Percentiles rank a stretch among this genome's conserved stretches.
Conservation (phyloP, 192 early-diverging fungal genomes). For the Coemansia sp. region DNA sequence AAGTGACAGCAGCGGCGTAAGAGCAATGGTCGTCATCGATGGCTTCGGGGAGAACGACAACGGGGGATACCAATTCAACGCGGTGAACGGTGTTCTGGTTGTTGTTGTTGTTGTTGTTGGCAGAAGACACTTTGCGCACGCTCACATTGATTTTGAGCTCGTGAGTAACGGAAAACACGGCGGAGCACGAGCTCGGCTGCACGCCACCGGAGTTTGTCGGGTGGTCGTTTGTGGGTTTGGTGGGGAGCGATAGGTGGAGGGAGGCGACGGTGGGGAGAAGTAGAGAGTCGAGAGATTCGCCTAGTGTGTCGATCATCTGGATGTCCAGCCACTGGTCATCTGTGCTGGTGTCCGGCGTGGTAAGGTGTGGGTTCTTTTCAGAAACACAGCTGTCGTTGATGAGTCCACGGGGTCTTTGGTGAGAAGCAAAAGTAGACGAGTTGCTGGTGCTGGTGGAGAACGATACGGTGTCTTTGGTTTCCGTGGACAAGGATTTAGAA, state of each 20-base stretch:
- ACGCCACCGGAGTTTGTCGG: no score
- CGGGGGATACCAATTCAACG: conserved; percentile 10
- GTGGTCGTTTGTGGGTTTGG: no score
- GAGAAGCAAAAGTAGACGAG: no score
- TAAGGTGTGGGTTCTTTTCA: no score
- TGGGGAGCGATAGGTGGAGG: conserved; percentile 6
- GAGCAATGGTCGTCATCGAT: conserved; percentile 1
- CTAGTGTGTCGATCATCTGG: conserved; percentile 31
- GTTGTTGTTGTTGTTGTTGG: no score
- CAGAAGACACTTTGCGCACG: conserved; percentile 20
- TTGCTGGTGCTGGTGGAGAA: no score
- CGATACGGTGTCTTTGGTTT: no score
- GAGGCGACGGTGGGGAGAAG: conserved; percentile 12
- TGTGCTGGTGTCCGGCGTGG: no score
- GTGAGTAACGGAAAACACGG: conserved; percentile 34
- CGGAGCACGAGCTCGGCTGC: conserved; percentile 30
- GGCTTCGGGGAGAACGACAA: conserved; percentile 34
- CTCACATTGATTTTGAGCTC: conserved; percentile 12
- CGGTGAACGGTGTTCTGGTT: no score
- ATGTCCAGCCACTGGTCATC: conserved; percentile 14
- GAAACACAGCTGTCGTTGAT: no score
- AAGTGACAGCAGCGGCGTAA: conserved; percentile 2
- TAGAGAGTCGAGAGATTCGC: conserved; percentile 35
- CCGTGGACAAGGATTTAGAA: no score
- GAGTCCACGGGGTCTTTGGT: no score